phyloP scores from a whole-genome alignment of 1,139 yeast species.

The Ogataea hybrid region DNA sequence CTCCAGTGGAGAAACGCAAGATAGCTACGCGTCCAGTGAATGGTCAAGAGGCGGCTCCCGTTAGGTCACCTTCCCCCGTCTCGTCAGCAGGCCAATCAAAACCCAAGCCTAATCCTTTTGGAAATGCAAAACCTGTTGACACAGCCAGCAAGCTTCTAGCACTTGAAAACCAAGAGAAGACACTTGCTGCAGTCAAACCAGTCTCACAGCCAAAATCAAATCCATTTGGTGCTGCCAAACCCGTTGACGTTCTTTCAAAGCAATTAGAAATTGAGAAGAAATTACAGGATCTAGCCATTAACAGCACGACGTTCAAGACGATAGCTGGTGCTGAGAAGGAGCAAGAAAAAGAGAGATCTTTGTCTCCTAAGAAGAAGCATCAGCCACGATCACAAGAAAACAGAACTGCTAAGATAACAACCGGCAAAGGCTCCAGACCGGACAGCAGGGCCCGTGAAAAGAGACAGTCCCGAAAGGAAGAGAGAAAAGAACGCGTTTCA shows the following conservation, averaged over 20 bases:
- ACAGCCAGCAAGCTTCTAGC: constrained; percentile 15
- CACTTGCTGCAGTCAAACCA: constrained; percentile 6
- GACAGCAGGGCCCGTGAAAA: neutral
- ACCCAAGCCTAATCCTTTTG: constrained; percentile 31
- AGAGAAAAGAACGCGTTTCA: neutral
- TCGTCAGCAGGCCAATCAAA: neutral
- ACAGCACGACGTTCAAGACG: constrained; percentile 58
- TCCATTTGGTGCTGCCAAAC: constrained; percentile 55
- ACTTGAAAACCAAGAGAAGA: constrained; percentile 4
- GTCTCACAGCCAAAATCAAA: constrained; percentile 36
- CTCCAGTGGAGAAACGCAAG: constrained; percentile 4
- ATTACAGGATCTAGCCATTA: constrained; percentile 46
- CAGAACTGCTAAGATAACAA: neutral
- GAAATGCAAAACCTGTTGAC: constrained; percentile 31
- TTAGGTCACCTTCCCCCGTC: neutral
- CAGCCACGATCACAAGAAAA: neutral
- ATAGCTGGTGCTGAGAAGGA: constrained; percentile 34
- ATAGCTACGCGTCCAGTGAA: constrained; percentile 4
- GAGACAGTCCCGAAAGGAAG: neutral
- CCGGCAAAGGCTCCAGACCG: neutral
- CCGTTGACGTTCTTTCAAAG: constrained; percentile 49
- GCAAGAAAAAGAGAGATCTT: constrained; percentile 8
- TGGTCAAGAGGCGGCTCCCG: constrained; percentile 5
- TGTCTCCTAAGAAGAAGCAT: constrained; percentile 17
- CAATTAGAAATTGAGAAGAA: constrained; percentile 47